Evolutionary conservation across 768 basidiomycete species (phyloP).

Genomic region (Lenzites betulinus): DNA sequence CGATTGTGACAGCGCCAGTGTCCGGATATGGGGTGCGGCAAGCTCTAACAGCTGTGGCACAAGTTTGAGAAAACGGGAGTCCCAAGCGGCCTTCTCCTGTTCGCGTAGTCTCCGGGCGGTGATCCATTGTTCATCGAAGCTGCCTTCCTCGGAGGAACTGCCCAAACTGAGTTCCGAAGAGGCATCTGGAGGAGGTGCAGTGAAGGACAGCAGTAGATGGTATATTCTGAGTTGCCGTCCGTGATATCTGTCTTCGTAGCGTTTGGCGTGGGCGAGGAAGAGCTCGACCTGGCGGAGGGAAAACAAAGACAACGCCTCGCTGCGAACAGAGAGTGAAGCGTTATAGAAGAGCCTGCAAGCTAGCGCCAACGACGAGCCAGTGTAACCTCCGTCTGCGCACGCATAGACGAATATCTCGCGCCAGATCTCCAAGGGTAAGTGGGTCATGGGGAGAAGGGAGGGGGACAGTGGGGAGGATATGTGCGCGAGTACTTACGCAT

Average conservation of each 20-base stretch:
- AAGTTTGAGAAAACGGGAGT: conserved; percentile 6
- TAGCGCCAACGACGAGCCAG: conserved; percentile 9
- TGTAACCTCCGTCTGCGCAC: conserved; percentile 17
- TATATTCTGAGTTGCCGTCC: background rate
- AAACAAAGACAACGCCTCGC: conserved; percentile 7
- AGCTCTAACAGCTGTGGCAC: conserved; percentile 9
- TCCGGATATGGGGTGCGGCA: conserved; percentile 13
- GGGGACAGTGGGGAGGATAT: background rate
- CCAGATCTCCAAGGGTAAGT: conserved; percentile 18
- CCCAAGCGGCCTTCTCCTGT: conserved; percentile 18
- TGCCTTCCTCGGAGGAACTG: background rate
- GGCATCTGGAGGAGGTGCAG: background rate
- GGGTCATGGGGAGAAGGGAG: background rate
- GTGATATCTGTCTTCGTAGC: background rate
- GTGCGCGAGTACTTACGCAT: background rate
- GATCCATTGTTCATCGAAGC: conserved; percentile 7
- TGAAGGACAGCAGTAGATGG: conserved; percentile 17
- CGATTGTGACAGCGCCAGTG: conserved; percentile 17
- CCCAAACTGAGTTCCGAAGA: background rate
- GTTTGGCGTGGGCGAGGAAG: conserved; percentile 2
- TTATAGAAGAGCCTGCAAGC: conserved; percentile 15
- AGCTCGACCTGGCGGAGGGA: conserved; percentile 8
- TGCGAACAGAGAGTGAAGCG: conserved; percentile 7
- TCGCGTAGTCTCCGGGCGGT: conserved; percentile 11
- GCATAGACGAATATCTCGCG: conserved; percentile 11